A percentile compares a stretch with the other conserved stretches of the same genome.
Conservation (phyloP, 306 rosid species). For the Quercus robur region DNA sequence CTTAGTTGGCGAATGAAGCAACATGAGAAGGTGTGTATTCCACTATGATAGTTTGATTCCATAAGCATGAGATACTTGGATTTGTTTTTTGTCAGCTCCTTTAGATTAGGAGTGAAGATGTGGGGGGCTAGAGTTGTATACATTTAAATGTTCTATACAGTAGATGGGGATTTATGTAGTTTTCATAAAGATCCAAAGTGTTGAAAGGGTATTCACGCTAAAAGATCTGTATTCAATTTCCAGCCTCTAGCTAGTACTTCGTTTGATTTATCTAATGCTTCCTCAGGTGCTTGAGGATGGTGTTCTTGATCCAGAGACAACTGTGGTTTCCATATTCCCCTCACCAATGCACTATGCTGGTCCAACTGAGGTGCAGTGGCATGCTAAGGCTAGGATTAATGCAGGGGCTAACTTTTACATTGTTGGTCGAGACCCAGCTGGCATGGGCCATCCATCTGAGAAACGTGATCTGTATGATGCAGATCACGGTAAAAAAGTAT, state of each 20-base stretch:
- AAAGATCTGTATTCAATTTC: background rate
- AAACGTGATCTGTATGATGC: conserved; percentile 94
- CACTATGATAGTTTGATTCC: background rate
- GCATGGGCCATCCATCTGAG: conserved; percentile 94
- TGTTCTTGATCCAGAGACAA: conserved; percentile 96
- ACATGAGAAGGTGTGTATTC: conserved; percentile 79
- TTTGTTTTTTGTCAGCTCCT: background rate
- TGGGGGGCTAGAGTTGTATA: background rate
- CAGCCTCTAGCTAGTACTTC: background rate
- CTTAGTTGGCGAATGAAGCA: conserved; percentile 96
- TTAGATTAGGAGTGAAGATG: background rate
- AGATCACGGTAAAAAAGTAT: conserved; percentile 93
- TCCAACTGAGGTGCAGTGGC: conserved; percentile 99
- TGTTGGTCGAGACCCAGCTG: conserved; percentile 99
- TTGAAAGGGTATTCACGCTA: background rate
- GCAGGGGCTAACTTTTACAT: conserved; percentile 99
- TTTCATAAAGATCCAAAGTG: too few species aligned
- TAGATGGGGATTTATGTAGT: background rate
- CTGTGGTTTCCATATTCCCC: conserved; percentile 96
- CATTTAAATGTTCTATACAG: background rate
- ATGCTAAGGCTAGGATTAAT: conserved; percentile 97
- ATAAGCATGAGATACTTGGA: background rate
- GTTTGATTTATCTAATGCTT: background rate
- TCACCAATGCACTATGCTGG: conserved; percentile 99
- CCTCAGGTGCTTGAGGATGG: conserved; percentile 96